Conservation (phyloP, 306 rosid species). For the Quillaja saponaria region DNA sequence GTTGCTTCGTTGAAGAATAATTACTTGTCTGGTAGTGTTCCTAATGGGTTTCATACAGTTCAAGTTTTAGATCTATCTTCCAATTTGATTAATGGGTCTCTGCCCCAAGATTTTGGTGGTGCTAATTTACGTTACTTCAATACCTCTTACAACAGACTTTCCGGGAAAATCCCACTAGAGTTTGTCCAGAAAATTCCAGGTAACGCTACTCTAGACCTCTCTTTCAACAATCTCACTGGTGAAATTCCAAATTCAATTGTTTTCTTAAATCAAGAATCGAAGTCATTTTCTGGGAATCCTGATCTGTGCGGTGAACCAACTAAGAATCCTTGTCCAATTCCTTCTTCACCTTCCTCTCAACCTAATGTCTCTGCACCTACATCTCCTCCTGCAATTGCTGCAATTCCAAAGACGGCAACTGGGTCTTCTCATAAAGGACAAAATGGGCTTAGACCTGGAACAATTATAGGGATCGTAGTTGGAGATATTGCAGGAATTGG, state of each 20-base stretch:
- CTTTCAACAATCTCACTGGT: conserved; percentile 73
- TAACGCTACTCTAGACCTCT: conserved; percentile 65
- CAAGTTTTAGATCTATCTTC: conserved; percentile 75
- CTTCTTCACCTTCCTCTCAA: conserved; percentile 52
- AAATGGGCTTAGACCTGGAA: conserved; percentile 48
- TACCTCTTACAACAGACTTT: conserved; percentile 61
- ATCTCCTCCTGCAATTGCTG: conserved; percentile 89
- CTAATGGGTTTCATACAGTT: conserved; percentile 37
- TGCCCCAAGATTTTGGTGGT: conserved; percentile 64
- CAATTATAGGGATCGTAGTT: conserved; percentile 64
- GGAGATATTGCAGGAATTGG: conserved; percentile 64
- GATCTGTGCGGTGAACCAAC: conserved; percentile 63
- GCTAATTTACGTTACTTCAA: conserved; percentile 51
- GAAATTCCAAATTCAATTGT: conserved; percentile 49
- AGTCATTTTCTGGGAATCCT: conserved; percentile 53
- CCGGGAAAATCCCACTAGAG: conserved; percentile 58
- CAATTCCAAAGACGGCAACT: conserved; percentile 54
- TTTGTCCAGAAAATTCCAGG: conserved; percentile 53
- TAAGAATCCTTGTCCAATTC: conserved; percentile 54
- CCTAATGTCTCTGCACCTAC: conserved; percentile 42
- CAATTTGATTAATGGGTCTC: conserved; percentile 72
- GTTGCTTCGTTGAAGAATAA: conserved; percentile 54
- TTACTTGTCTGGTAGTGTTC: conserved; percentile 61
- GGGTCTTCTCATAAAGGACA: conserved; percentile 22
- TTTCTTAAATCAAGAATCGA: conserved; percentile 42